Evolutionary conservation across 768 basidiomycete species (phyloP).

Genomic region (Lactifluus echinatus): DNA sequence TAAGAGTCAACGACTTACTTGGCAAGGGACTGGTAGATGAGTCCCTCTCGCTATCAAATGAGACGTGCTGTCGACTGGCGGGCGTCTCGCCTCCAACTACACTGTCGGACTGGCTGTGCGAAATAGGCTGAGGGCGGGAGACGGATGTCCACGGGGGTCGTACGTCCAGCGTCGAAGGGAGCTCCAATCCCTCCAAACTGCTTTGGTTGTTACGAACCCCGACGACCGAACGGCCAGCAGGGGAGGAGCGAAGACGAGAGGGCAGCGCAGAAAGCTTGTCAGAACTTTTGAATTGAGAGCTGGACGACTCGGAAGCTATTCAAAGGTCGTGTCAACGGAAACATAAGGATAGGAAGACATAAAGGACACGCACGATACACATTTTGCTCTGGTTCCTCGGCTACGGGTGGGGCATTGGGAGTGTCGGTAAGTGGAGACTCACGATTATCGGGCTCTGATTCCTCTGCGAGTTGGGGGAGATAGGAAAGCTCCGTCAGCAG

Average conservation of each 20-base stretch:
- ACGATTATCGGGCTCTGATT: background rate
- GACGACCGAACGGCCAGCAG: conserved; percentile 26
- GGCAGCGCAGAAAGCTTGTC: conserved; percentile 39
- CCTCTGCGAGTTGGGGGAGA: conserved; percentile 4
- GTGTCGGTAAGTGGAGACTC: background rate
- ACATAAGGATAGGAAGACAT: background rate
- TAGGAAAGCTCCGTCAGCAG: background rate
- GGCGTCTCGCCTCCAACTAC: conserved; percentile 34
- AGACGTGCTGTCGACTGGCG: conserved; percentile 43
- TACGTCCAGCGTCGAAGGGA: background rate
- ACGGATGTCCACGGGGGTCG: background rate
- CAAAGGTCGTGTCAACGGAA: background rate
- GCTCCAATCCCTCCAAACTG: conserved; percentile 33
- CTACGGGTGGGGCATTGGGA: background rate
- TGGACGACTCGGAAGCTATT: conserved; percentile 23
- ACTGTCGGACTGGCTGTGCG: conserved; percentile 29
- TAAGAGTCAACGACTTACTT: conserved; percentile 28
- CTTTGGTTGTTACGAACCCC: conserved; percentile 26
- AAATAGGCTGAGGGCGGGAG: conserved; percentile 21
- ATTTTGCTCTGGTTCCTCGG: background rate
- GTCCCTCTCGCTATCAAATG: conserved; percentile 46
- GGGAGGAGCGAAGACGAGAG: conserved; percentile 25
- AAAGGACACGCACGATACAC: background rate
- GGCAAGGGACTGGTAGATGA: conserved; percentile 33
- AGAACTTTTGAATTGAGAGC: conserved; percentile 32